Conservation (phyloP, 352 stramenopile species). For the Phytophthora melonis region DNA sequence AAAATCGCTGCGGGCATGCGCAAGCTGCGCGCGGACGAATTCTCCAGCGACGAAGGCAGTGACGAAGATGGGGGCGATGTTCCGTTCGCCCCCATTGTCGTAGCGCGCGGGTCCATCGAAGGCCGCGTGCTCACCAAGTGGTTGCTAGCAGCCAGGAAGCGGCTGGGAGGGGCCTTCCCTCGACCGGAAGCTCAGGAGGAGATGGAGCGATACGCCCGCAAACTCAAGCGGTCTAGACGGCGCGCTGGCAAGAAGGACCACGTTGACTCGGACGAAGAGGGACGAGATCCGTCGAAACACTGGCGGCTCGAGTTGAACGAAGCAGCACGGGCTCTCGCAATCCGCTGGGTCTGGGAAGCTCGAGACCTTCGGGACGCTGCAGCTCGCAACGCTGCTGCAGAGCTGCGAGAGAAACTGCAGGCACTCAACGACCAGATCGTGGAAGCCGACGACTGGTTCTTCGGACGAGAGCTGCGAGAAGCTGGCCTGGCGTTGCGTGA, state of each 20-base stretch:
- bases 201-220: constrained; percentile 92
- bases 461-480: constrained; percentile 86
- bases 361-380: constrained; percentile 64
- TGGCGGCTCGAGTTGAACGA: constrained; percentile 89
- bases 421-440: constrained; percentile 83
- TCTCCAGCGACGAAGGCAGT: constrained; percentile 87
- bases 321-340: constrained; percentile 73
- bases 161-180: constrained; percentile 93
- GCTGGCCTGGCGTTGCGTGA: constrained; percentile 74
- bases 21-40: constrained; percentile 90
- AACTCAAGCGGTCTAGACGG: constrained; percentile 85
- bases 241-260: constrained; percentile 71
- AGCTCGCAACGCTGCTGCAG: constrained; percentile 50
- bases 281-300: constrained; percentile 65
- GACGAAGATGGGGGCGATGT: constrained; percentile 83
- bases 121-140: constrained; percentile 96
- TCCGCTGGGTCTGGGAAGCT: constrained; percentile 87
- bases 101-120: constrained; percentile 90
- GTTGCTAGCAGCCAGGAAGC: constrained; percentile 91
- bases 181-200: constrained; percentile 82
- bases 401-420: constrained; percentile 69
- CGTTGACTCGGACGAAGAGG: constrained; percentile 79
- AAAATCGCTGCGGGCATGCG: constrained; percentile 52
- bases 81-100: constrained; percentile 93
- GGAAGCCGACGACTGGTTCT: constrained; percentile 96